Percentiles rank a stretch among this genome's conserved stretches.
Evolutionary conservation across 1,284 basidiomycete species (phyloP).

Genomic region (Amylostereum chailletii): DNA sequence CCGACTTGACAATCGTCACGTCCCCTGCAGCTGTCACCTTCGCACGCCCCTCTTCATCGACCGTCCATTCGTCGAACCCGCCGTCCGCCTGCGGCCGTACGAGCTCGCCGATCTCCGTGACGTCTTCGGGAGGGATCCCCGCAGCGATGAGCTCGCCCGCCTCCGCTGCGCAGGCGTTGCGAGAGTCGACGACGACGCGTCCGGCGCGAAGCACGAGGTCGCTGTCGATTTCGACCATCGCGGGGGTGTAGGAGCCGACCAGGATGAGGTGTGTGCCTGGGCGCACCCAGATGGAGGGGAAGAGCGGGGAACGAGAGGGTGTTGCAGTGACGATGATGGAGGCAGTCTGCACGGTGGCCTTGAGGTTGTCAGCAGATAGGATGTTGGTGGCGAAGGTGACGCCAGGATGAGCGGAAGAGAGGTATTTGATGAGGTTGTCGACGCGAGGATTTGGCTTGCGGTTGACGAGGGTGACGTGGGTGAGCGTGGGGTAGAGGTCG

Average conservation of each 20-base stretch:
- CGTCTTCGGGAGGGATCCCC: conserved; percentile 23
- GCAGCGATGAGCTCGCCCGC: conserved; percentile 72
- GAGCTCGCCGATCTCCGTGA: conserved; percentile 59
- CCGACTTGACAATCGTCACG: conserved; percentile 73
- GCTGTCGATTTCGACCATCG: conserved; percentile 70
- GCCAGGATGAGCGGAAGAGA: conserved; percentile 33
- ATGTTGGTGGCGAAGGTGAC: conserved; percentile 22
- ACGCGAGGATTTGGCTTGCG: conserved; percentile 49
- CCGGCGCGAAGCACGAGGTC: conserved; percentile 45
- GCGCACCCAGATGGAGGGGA: conserved; percentile 53
- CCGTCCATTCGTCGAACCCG: conserved; percentile 19
- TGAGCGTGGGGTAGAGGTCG: conserved; percentile 46
- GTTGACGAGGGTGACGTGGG: conserved; percentile 53
- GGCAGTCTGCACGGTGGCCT: conserved; percentile 28
- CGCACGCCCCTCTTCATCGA: conserved; percentile 20
- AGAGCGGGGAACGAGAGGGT: conserved; percentile 62
- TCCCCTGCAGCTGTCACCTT: conserved; percentile 24
- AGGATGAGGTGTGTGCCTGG: conserved; percentile 65
- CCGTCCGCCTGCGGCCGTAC: conserved; percentile 18
- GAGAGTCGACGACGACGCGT: conserved; percentile 64
- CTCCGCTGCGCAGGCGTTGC: conserved; percentile 58
- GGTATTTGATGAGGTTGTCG: conserved; percentile 26
- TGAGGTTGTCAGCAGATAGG: conserved; percentile 10
- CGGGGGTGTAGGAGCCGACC: conserved; percentile 76
- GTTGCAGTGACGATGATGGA: conserved; percentile 73